Percentiles rank a stretch among this genome's conserved stretches.
Conservation (phyloP, 2,329 filamentous ascomycete species). For the Colletotrichum paranaense region DNA sequence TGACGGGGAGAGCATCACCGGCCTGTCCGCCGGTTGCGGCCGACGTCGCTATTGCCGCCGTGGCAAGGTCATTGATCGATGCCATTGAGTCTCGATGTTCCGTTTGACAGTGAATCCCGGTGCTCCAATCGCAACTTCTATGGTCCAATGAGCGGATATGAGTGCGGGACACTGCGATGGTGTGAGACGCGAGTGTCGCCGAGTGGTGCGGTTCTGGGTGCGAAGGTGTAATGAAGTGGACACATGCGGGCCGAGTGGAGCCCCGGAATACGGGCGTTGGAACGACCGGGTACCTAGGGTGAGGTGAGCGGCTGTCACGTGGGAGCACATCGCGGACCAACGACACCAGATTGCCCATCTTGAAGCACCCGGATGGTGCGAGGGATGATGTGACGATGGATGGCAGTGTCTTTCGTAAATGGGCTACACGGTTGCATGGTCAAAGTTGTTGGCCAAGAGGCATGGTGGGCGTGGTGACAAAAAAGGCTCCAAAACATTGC, state of each 20-base stretch:
- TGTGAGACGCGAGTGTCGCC: not conserved
- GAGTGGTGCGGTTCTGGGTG: not conserved
- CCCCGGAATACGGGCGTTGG: slow-evolving; percentile 4
- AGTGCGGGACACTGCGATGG: not conserved
- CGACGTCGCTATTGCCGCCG: slow-evolving; percentile 58
- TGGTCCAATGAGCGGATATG: not conserved
- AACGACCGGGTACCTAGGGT: not conserved
- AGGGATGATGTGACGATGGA: not conserved
- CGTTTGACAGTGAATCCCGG: not conserved
- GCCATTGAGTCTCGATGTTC: slow-evolving; percentile 45
- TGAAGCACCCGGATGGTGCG: not conserved
- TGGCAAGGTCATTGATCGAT: slow-evolving; percentile 62
- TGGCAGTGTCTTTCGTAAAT: not conserved
- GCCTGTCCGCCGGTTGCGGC: slow-evolving; percentile 35
- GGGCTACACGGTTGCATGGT: not conserved
- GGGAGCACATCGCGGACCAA: not conserved
- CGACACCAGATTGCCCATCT: not conserved
- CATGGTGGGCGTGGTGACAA: not conserved
- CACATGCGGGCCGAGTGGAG: slow-evolving; percentile 13
- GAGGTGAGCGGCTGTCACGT: slow-evolving; percentile 20
- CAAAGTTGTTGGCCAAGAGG: not conserved
- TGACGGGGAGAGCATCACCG: not conserved
- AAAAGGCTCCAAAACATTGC: not conserved
- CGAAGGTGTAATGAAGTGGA: not conserved
- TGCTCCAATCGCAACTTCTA: not conserved